Base-by-base conservation (phyloP, 2,329 filamentous ascomycete species). In the Emmonsia crescens region DNA sequence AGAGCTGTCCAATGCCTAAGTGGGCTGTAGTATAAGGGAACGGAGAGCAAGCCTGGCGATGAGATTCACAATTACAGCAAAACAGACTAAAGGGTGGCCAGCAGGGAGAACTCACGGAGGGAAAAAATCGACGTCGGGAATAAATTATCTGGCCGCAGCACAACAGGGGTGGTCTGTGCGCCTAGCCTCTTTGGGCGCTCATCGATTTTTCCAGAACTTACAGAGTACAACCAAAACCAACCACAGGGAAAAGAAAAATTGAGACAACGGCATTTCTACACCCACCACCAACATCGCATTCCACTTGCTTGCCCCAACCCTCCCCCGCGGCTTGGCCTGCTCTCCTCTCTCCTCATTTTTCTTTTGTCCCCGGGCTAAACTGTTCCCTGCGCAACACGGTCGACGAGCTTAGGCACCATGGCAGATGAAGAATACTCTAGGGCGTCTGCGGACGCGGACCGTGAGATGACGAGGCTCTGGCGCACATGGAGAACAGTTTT, bases 401-500 rank as follows among this genome's bases (percentile, higher is more conserved):
- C 27, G 16, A 59, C 60, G 60, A 61, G 61, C 62, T 27, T 54
- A 60, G 60, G 54, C 24, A 65, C 55, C 63, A 77, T 77, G 75
- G 64, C 63, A 31, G 75, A 77, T 60, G 75, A 74, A 27, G 74
- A 76, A 46, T 72, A 69, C 38, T 70, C 72, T 40, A 62, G 67
- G 60, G 67, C 70, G 62, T 73, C 73, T 61, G 70, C 68, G 38
- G 75, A 77, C 42, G 73, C 74, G 61, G 71, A 74, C 63, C 72
- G 71, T 66, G 74, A 77, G 67, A 74, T 75, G 70, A 82, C 84
- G 66, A 86, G 89, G 73, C 85, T 96, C 68, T 99, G 94, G 93
- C 89, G 93, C 76, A 91, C 92, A 69, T 95, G 90, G 85, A 86
- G 86, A 76, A 99, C 94, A 9, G 86, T 91, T 57, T 91, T 96